Percentiles rank a stretch among this genome's conserved stretches.
Conservation (phyloP, 2,329 filamentous ascomycete genomes). For the Chrysosphaeria jannelii region DNA sequence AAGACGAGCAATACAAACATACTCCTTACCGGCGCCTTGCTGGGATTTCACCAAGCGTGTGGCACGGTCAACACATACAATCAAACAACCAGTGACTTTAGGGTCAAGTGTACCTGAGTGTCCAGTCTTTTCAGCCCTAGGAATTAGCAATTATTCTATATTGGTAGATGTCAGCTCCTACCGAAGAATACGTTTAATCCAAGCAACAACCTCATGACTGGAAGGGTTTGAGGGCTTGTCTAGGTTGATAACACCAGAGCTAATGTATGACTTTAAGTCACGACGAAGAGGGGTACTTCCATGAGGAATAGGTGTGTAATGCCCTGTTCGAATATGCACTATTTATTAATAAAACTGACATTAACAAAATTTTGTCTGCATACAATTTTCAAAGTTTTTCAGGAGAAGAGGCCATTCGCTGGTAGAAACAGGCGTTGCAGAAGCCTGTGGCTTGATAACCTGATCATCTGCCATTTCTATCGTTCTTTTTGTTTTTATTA, state of each 20-base stretch:
- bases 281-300: constrained; percentile 77
- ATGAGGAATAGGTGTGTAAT: constrained; percentile 89
- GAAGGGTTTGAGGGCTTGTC: constrained; percentile 95
- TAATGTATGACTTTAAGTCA: constrained; percentile 90
- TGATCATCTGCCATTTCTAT: constrained; percentile 32
- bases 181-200: constrained; percentile 94
- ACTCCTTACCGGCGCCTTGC: constrained; percentile 97
- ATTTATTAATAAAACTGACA: constrained; percentile 1
- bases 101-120: constrained; percentile 96
- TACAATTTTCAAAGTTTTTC: constrained; percentile 86
- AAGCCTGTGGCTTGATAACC: constrained; percentile 74
- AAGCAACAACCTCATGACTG: constrained; percentile 94
- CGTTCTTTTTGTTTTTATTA: constrained; percentile 1
- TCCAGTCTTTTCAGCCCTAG: constrained; percentile 75
- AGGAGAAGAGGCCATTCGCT: constrained; percentile 78
- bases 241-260: constrained; percentile 92
- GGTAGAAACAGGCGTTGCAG: constrained; percentile 50
- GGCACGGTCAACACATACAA: constrained; percentile 51
- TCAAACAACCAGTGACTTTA: constrained; percentile 39
- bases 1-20: constrained; percentile 79
- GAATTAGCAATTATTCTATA: neutral
- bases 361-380: constrained; percentile 10
- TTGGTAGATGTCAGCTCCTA: constrained; percentile 11
- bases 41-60: constrained; percentile 96
- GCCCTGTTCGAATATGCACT: constrained; percentile 80